Base-by-base conservation (phyloP, 2,329 filamentous ascomycete genomes). In the Colletotrichum tamarilloi region DNA sequence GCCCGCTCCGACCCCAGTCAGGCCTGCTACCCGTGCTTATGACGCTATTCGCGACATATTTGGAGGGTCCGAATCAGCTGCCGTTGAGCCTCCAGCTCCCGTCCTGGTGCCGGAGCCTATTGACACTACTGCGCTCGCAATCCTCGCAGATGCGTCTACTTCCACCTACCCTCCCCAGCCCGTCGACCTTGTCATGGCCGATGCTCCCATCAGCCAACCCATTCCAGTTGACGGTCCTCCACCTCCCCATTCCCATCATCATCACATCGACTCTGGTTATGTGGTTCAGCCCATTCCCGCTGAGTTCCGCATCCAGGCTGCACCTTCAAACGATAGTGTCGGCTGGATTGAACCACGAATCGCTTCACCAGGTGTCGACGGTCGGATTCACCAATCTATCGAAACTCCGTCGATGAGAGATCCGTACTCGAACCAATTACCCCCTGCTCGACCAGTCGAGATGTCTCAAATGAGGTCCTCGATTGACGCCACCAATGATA, bases 31-130 rank as follows among this genome's bases (percentile, higher is more conserved):
- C 14, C 73, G 74, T 16, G 71, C 76, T 5, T 81, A 81, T 60
- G 80, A 81, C 56, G 79, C 80, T n/a, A 78, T 81, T 35, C 75
- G 80, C n/a, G 84, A 85, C 70, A 81, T 85, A 35, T 85, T 85
- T 74, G 82, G 74, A 38, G 62, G 60, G 56, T 67, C 72, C 38
- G 71, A 76, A 68, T 81, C 83, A 24, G 68, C 67, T 26, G 62
- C 73, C 16, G 63, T 60, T 28, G 72, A 73, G 35, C 62, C 75
- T 19, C 53, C 73, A 38, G 59, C 74, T 24, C 62, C 70, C 14
- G 70, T 63, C 32, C 42, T 66, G 8, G 28, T 46, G 14, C 56
- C 64, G 16, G 53, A 66, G 26, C 30, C 63, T 12, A 55, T 67
- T n/a, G 72, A 75, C 35, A 67, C 66, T 30, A 67, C 56, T 9